These are phyloP conservation scores for Somion occarium DNA, from an alignment of 1,284 basidiomycete genomes.

Conservation along the genomic window DNA sequence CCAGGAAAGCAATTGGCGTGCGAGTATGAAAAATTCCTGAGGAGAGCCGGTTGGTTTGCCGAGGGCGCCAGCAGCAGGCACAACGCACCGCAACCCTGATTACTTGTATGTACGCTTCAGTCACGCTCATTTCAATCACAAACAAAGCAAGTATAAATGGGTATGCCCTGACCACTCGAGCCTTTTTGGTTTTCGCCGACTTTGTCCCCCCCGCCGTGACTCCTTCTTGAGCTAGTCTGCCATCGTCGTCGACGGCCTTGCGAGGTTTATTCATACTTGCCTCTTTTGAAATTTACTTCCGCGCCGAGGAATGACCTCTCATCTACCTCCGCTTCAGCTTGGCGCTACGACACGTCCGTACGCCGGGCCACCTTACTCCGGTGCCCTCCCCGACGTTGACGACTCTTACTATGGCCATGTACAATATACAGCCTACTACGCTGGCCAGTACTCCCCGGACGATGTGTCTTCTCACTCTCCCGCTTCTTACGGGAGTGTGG, in stretches of 20 bases:
- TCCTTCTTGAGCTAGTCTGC: not conserved
- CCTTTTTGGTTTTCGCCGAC: not conserved
- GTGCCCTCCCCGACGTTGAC: not conserved
- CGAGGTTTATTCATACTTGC: not conserved
- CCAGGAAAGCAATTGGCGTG: constrained; percentile 2
- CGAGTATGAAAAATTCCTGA: constrained; percentile 1
- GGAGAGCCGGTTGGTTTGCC: not conserved
- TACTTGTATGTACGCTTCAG: not conserved
- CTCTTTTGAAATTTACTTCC: constrained; percentile 4
- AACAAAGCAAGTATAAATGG: constrained; percentile 1
- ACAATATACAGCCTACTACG: not conserved
- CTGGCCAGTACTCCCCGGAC: not conserved
- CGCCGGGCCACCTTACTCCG: not conserved
- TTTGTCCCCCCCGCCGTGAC: not conserved
- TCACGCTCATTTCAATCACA: not conserved
- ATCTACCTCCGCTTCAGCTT: constrained; percentile 2
- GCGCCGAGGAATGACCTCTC: constrained; percentile 3
- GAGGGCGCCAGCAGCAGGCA: constrained; percentile 1
- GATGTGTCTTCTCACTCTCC: not conserved
- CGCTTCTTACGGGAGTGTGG: not conserved
- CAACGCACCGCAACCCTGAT: not conserved
- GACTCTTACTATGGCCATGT: not conserved
- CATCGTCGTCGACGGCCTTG: not conserved
- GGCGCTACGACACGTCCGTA: not conserved
- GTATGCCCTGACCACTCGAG: not conserved